Evolutionary conservation across 1,139 yeast species (phyloP).

Genomic region (Taphrina betulina): DNA sequence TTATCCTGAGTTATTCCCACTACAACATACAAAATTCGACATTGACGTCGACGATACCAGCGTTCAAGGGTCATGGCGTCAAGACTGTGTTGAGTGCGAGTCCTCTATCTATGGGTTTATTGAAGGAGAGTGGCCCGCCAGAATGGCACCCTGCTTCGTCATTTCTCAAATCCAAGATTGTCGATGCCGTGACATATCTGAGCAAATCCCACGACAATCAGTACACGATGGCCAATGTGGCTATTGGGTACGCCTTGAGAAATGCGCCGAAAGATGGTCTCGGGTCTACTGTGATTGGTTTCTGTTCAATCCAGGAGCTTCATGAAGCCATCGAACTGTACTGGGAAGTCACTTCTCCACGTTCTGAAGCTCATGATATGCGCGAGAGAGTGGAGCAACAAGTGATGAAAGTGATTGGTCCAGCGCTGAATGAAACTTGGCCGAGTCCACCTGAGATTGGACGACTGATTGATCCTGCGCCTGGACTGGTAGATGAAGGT

Average conservation of each 20-base stretch:
- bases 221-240: constrained; percentile 73
- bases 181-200: constrained; percentile 58
- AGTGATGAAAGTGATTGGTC: constrained; percentile 4
- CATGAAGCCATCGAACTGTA: constrained; percentile 17
- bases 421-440: constrained; percentile 27
- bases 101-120: constrained; percentile 81
- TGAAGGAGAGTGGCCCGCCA: constrained; percentile 66
- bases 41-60: constrained; percentile 53
- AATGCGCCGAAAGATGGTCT: constrained; percentile 38
- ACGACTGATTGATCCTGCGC: constrained; percentile 15
- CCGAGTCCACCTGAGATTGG: constrained; percentile 26
- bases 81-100: constrained; percentile 70
- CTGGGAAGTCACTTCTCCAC: constrained; percentile 6
- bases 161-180: constrained; percentile 49
- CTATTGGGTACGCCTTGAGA: constrained; percentile 70
- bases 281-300: constrained; percentile 22
- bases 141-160: constrained; percentile 76
- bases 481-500: constrained; percentile 6
- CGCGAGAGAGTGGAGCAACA: constrained; percentile 6
- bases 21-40: constrained; percentile 77
- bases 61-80: constrained; percentile 55
- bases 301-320: constrained; percentile 10
- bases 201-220: constrained; percentile 47
- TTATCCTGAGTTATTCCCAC: constrained; percentile 74
- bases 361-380: background rate